phyloP scores from a whole-genome alignment of 495 filamentous ascomycete species.

The Talaromyces stipitatus region DNA sequence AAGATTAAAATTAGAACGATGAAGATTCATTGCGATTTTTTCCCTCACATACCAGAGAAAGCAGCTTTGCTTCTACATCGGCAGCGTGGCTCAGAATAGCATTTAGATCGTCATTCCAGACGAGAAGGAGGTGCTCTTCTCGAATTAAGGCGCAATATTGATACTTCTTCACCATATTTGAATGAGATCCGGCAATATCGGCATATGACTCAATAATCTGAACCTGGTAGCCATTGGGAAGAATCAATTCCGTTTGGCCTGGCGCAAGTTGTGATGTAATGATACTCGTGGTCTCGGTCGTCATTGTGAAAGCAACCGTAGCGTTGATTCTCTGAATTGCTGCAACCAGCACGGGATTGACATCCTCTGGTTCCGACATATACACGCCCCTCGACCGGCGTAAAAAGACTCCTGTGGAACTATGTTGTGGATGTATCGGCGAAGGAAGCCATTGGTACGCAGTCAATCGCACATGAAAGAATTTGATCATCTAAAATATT shows the following conservation, averaged over 20 bases:
- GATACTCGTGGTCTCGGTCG: conserved; percentile 22
- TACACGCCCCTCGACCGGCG: conserved; percentile 8
- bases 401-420: conserved; percentile 6
- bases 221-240: conserved; percentile 21
- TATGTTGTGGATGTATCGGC: neutral
- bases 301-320: conserved; percentile 30
- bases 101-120: conserved; percentile 30
- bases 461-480: conserved; percentile 7
- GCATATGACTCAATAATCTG: conserved; percentile 24
- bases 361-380: conserved; percentile 3
- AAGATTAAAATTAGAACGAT: neutral
- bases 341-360: conserved; percentile 11
- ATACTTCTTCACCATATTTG: conserved; percentile 14
- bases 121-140: conserved; percentile 26
- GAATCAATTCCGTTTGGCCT: conserved; percentile 23
- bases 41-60: conserved; percentile 13
- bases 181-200: conserved; percentile 13
- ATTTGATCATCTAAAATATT: conserved; percentile 9
- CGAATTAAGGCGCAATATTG: conserved; percentile 22
- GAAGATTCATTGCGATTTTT: neutral
- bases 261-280: conserved; percentile 23
- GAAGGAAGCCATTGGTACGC: conserved; percentile 23
- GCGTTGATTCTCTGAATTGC: conserved; percentile 18
- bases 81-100: conserved; percentile 25
- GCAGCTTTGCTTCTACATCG: conserved; percentile 25